Evolutionary conservation across 306 rosid species (phyloP), one percentile per base, ranked within the genome.

Genomic region (Dryas alaskensis): DNA sequence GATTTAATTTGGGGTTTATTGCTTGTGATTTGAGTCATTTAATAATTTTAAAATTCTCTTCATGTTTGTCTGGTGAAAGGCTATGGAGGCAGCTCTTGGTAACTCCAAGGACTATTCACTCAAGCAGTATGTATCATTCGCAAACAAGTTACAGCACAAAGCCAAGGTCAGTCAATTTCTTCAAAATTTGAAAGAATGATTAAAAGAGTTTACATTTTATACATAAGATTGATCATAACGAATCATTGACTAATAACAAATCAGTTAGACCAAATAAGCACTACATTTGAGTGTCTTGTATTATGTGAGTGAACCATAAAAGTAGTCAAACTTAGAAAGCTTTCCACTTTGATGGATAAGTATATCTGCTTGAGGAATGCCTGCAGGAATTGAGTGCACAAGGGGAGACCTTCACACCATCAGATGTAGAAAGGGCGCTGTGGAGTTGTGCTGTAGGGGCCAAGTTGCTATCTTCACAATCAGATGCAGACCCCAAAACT

Each of bases 351-450:
- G 39, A 10, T 53, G 40, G 46, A 69, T 9, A 10, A 48, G 65
- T 13, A 25, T 43, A 37, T 80, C 53, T 51, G 73, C 11, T 67
- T 54, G 70, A 64, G 42, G 73, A 71, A 59, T 42, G 61, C 67
- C 71, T 80, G 85, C 88, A 93, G 98, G 98, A 91, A 74, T 70
- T 93, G 65, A 91, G 92, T 69, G 79, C 88, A 17, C 87, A 84
- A 67, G 91, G 79, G 16, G 71, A 61, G 42, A 70, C 65, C 67
- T 88, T 89, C 77, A 89, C 92, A 7, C 92, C 97, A 71, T 89
- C 96, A 6, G 98, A 88, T 73, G 89, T 94, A 68, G 98, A 91
- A 82, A 89, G 89, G 81, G 96, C 97, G 46, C 64, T 91, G 76
- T 91, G 98, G 97, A 94, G 95, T 83, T 80, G 53, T 69, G 86